Evolutionary conservation across 306 rosid genomes (phyloP).

Genomic region (Prunus mume): DNA sequence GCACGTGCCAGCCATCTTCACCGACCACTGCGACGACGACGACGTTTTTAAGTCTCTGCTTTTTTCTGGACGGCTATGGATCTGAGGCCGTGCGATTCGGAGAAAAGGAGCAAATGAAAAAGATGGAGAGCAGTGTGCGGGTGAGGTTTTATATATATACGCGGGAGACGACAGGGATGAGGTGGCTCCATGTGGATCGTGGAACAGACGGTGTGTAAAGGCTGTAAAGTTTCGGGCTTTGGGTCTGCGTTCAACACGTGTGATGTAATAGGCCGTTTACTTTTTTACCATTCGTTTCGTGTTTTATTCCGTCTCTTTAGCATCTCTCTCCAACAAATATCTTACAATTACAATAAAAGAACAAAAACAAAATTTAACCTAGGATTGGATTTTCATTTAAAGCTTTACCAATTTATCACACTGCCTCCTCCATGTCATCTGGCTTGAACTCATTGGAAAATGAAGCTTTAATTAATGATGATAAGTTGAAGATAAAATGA

Average conservation of each 20-base stretch:
- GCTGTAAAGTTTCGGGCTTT: conserved; percentile 1
- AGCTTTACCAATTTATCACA: too few species aligned
- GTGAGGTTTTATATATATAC: conserved; percentile 23
- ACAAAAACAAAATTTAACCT: too few species aligned
- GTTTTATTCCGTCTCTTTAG: conserved; percentile 24
- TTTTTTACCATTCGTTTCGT: conserved; percentile 8
- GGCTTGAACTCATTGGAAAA: too few species aligned
- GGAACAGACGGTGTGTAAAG: neutral
- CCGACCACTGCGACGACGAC: neutral
- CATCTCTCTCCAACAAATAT: neutral
- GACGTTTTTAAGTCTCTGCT: neutral
- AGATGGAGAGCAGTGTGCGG: neutral
- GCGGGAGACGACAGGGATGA: neutral
- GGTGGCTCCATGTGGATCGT: neutral
- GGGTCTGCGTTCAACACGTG: conserved; percentile 21
- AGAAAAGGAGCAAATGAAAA: neutral
- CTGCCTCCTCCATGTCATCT: too few species aligned
- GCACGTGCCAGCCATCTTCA: conserved; percentile 20
- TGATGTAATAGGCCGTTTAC: conserved; percentile 5
- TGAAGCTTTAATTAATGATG: too few species aligned
- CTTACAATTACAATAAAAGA: neutral
- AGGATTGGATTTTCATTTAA: too few species aligned
- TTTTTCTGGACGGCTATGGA: neutral
- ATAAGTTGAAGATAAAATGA: too few species aligned
- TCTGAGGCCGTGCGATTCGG: conserved; percentile 14